Base-by-base conservation (phyloP, 2,329 filamentous ascomycete genomes). In the Calonectria honghensis region DNA sequence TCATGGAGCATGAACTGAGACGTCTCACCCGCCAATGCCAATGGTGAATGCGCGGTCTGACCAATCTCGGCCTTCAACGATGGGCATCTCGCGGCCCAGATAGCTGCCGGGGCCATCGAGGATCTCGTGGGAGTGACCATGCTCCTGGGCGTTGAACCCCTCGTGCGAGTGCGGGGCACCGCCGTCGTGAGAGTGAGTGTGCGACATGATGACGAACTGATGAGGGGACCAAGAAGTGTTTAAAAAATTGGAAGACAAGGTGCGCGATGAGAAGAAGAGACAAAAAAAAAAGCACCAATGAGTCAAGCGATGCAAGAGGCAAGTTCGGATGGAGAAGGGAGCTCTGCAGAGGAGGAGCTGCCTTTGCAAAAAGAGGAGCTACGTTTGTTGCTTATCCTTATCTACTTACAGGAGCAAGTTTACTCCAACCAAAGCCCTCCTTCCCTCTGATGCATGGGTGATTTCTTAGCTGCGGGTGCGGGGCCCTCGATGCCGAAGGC, bases 111-210 rank as follows among this genome's bases (percentile, higher is more conserved):
- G 97, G 0, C 96, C 96, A 82, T 97, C 94, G 79, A 98, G 94
- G 82, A 98, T 96, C 89, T 98, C 97, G 85, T 98, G 97, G 2
- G 94, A 95, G 88, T 99, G 97, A 81, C 97, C 97, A 85, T 98
- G 97, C 82, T 96, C 94, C 75, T 91, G 89, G 72, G 88, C 86
- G 76, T 88, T 87, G 83, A 88, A 86, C 74, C 87, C 88, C 69
- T 88, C 88, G 72, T 92, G 91, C 7, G 90, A 88, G 82, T 93
- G 92, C 41, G 89, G 88, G 61, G 87, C 88, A 78, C 82, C 81
- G 45, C 86, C 87, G 71, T 91, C 90, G 84, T 94, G 91, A 27
- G 88, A 87, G 81, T 91, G 91, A 32, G 81, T 75, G 76, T 85
- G 86, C 41, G 85, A 82, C 85, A 86, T 86, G 70, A 51, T 80